These are phyloP conservation scores for Beauveria sp. DNA, from an alignment of 2,329 filamentous ascomycete species.

Conservation along the genomic window DNA sequence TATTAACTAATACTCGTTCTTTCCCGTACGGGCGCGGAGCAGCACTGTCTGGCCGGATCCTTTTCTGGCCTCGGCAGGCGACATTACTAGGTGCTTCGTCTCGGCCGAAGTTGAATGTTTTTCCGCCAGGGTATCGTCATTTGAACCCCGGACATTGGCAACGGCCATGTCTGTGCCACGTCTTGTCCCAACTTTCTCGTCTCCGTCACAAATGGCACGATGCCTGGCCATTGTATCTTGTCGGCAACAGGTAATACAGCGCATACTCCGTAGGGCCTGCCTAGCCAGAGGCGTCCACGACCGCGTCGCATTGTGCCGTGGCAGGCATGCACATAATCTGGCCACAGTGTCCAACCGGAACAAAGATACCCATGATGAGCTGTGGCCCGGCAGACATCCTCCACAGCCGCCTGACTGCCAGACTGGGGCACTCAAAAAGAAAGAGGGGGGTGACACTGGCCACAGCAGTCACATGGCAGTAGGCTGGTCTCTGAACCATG, in stretches of 20 bases:
- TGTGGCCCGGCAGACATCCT: background rate
- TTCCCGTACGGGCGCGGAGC: constrained; percentile 3
- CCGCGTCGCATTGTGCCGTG: background rate
- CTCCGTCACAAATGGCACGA: background rate
- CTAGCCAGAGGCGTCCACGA: background rate
- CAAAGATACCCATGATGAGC: constrained; percentile 3
- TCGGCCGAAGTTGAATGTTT: background rate
- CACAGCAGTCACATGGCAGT: constrained; percentile 6
- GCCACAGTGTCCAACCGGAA: background rate
- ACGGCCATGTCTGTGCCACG: background rate
- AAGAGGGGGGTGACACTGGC: background rate
- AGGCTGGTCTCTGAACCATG: background rate
- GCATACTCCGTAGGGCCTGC: background rate
- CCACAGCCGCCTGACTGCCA: background rate
- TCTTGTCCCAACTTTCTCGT: background rate
- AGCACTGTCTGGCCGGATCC: background rate
- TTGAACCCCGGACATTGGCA: background rate
- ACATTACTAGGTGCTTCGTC: background rate
- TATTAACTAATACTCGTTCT: background rate
- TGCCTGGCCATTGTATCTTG: background rate
- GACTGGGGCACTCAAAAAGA: background rate
- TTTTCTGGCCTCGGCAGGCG: constrained; percentile 5
- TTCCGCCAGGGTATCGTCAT: background rate
- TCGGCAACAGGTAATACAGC: background rate
- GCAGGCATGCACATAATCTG: constrained; percentile 4